Conservation (phyloP, 2,329 filamentous ascomycete species). For the Colletotrichum sp. region DNA sequence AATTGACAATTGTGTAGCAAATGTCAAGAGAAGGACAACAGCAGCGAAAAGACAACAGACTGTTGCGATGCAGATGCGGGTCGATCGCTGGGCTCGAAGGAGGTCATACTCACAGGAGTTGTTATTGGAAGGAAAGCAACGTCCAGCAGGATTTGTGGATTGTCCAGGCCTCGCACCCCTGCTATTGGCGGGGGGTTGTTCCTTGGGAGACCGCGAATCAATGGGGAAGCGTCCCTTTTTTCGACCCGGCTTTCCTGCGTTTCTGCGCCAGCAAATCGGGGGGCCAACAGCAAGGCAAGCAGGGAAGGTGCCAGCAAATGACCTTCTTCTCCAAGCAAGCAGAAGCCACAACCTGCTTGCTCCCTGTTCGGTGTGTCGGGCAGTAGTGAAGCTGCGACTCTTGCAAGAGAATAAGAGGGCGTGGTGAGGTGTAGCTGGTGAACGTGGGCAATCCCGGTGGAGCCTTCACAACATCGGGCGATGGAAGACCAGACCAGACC, state of each 20-base stretch:
- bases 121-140: constrained; percentile 21
- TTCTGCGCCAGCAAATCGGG: constrained; percentile 12
- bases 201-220: constrained; percentile 24
- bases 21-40: background rate
- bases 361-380: constrained; percentile 4
- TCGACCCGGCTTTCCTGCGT: constrained; percentile 4
- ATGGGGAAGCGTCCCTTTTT: constrained; percentile 12
- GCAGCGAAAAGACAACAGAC: constrained; percentile 1
- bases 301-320: constrained; percentile 16
- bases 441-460: constrained; percentile 2
- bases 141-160: constrained; percentile 20
- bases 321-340: background rate
- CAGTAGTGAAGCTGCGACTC: constrained; percentile 5
- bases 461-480: background rate
- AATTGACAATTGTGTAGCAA: background rate
- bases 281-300: constrained; percentile 1
- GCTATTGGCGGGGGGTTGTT: constrained; percentile 20
- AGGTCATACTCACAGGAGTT: constrained; percentile 23
- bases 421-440: background rate
- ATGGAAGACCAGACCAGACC: background rate
- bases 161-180: constrained; percentile 19
- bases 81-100: background rate
- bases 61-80: constrained; percentile 5
- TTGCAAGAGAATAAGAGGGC: background rate
- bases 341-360: background rate